Base-by-base conservation (phyloP, 2,329 filamentous ascomycete genomes). In the Cladobotryum protrusum region DNA sequence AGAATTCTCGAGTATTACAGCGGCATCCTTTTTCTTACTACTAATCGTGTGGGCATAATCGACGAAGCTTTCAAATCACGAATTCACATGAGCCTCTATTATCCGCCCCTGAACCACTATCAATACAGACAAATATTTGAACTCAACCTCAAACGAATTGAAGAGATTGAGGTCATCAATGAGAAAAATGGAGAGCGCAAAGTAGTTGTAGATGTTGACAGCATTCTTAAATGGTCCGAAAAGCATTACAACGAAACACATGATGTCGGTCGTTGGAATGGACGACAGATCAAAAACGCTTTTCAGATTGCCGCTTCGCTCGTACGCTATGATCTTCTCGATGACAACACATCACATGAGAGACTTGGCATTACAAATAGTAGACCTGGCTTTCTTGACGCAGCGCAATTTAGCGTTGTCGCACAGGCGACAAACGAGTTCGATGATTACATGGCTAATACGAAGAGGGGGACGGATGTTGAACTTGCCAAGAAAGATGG, bases 11-110 rank as follows among this genome's bases (percentile, higher is more conserved):
- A 67, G 41, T 68, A 67, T 47, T 67, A 66, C 48, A 56, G 58
- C 5, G 64, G 67, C 6, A 69, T 70, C 17, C 48, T 70, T 1
- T 63, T 70, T 34, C 56, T 69, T 2, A 69, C 66, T 0, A 63
- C 62, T 12, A 70, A 69, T 44, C 62, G 67, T 2, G 63, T 69
- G 1, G 61, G 56, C 3, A 61, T 59, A 1, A 65, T 70, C 12
- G 67, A 70, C 48, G 64, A 65, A 45, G 65, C 64, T 9, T 67
- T 69, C 56, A 64, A 65, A 46, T 68, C 65, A 2, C 61, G 66
- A 5, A 67, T 68, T 43, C 61, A 68, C 35, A 52, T 69, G 11
- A 56, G 62, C 4, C 55, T 69, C 3, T 61, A 63, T 42, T 69
- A 69, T 50, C 56, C 60, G 0, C 56, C 61, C 12, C 53, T 68